Evolutionary conservation across 2,329 filamentous ascomycete species (phyloP).

Genomic region (Pleomassaria siparia): DNA sequence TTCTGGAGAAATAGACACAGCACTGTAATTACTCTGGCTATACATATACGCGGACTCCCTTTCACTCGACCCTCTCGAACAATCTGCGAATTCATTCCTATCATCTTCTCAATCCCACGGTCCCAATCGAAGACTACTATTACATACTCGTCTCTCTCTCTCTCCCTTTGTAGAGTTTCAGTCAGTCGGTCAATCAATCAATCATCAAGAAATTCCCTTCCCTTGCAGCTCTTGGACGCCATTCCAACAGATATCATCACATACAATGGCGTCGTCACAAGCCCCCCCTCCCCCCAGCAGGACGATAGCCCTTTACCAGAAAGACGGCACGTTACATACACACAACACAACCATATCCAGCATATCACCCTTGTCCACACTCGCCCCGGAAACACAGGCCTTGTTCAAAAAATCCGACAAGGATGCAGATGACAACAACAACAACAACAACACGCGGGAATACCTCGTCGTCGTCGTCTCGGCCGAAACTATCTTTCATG

Average conservation of each 20-base stretch:
- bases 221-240: no score
- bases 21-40: background rate
- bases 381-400: conserved; percentile 54
- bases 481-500: conserved; percentile 70
- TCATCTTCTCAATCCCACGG: background rate
- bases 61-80: background rate
- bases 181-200: no score
- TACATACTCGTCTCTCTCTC: no score
- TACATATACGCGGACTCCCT: no score
- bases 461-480: conserved; percentile 64
- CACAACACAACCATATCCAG: conserved; percentile 51
- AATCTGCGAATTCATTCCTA: background rate
- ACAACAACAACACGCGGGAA: no score
- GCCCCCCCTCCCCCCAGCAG: background rate
- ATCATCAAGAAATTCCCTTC: no score
- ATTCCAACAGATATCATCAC: background rate
- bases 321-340: conserved; percentile 44
- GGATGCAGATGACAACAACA: no score
- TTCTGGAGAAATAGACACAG: background rate
- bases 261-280: background rate
- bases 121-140: background rate
- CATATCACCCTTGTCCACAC: conserved; percentile 51
- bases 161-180: no score
- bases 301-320: conserved; percentile 41
- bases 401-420: conserved; percentile 61